These are phyloP conservation scores for Trichoderma koningii DNA, from an alignment of 2,329 filamentous ascomycete genomes.

Conservation along the genomic window DNA sequence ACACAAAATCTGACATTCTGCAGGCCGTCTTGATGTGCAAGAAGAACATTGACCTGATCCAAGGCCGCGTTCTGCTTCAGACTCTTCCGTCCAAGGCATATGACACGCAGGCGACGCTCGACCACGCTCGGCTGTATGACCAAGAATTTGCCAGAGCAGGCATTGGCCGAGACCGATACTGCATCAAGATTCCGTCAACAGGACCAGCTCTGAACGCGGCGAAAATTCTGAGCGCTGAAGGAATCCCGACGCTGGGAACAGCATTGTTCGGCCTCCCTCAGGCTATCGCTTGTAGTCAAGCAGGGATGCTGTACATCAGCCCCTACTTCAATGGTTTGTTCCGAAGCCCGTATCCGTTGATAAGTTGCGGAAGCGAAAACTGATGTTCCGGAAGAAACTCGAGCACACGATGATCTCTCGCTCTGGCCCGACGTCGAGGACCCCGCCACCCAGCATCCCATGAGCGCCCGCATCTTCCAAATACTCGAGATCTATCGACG, in stretches of 20 bases:
- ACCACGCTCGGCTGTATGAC: conserved; percentile 50
- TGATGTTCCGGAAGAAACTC: conserved; percentile 40
- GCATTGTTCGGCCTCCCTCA: conserved; percentile 51
- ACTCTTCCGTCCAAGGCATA: conserved; percentile 51
- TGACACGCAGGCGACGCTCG: conserved; percentile 47
- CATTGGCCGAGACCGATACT: conserved; percentile 49
- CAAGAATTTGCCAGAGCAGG: conserved; percentile 49
- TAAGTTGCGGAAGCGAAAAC: neutral
- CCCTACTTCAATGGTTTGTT: conserved; percentile 51
- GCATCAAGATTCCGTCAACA: conserved; percentile 55
- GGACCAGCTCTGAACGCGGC: conserved; percentile 49
- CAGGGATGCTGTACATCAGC: conserved; percentile 50
- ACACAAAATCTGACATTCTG: neutral
- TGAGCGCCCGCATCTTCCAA: conserved; percentile 50
- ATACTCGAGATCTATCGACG: conserved; percentile 51
- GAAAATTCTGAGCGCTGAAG: conserved; percentile 46
- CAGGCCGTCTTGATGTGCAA: conserved; percentile 47
- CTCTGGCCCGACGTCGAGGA: conserved; percentile 52
- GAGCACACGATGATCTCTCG: conserved; percentile 45
- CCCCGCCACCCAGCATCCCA: conserved; percentile 50
- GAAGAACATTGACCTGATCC: conserved; percentile 38
- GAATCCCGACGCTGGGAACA: conserved; percentile 51
- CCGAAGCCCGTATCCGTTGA: conserved; percentile 14
- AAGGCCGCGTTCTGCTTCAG: conserved; percentile 54
- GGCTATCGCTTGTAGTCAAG: conserved; percentile 53